Percentiles rank a stretch among this genome's conserved stretches.
These are phyloP conservation scores for Trichophyton verrucosum DNA, from an alignment of 2,329 filamentous ascomycete genomes.

Conservation along the genomic window DNA sequence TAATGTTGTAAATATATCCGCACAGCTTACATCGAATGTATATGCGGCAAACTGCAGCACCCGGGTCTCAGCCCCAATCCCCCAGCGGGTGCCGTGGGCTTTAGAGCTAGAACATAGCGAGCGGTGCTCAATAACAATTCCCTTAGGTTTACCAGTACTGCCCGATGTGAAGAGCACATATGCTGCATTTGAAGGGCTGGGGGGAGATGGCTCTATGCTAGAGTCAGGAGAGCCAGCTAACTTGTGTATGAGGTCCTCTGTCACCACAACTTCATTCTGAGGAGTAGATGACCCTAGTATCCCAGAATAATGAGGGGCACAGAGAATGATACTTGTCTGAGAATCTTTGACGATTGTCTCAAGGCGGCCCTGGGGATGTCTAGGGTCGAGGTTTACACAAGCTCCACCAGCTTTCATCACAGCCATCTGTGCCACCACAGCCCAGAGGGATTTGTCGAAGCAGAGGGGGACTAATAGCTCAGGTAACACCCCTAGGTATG, in stretches of 20 bases:
- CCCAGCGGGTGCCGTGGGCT: conserved; percentile 21
- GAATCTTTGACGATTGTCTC: conserved; percentile 37
- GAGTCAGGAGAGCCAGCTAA: conserved; percentile 21
- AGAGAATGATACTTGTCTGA: conserved; percentile 43
- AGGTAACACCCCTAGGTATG: conserved; percentile 27
- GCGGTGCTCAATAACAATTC: conserved; percentile 44
- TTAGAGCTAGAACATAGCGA: conserved; percentile 33
- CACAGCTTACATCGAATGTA: conserved; percentile 31
- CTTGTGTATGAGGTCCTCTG: conserved; percentile 19
- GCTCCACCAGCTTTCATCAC: background rate
- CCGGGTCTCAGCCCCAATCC: conserved; percentile 16
- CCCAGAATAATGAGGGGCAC: conserved; percentile 27
- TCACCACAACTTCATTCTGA: background rate
- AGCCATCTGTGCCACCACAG: conserved; percentile 7
- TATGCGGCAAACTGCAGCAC: conserved; percentile 31
- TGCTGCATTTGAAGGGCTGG: background rate
- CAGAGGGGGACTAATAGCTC: conserved; percentile 11
- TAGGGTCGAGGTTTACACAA: background rate
- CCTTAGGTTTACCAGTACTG: conserved; percentile 30
- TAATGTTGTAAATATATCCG: conserved; percentile 22
- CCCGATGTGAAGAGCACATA: conserved; percentile 5
- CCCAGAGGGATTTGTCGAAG: conserved; percentile 13
- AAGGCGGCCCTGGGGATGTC: background rate
- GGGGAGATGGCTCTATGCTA: conserved; percentile 10
- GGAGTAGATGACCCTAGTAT: background rate